These are phyloP conservation scores for Taiozyma onychis DNA, from an alignment of 1,139 yeast genomes.

Conservation along the genomic window DNA sequence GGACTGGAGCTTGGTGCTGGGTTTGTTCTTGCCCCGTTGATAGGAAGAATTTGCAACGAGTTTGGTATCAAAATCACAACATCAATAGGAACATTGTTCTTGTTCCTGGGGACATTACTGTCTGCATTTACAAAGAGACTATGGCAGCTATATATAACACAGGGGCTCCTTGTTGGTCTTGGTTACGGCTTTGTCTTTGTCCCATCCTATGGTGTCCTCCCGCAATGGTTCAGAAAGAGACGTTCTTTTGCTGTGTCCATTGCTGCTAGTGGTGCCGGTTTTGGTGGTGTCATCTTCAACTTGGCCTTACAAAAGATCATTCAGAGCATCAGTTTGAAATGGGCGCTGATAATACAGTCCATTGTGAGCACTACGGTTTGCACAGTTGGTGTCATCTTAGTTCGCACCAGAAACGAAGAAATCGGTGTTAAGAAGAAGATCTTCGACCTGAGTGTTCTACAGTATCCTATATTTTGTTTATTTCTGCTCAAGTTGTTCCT, in stretches of 20 bases:
- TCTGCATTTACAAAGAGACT: conserved; percentile 53
- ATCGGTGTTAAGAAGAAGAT: conserved; percentile 15
- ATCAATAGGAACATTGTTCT: conserved; percentile 12
- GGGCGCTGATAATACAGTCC: conserved; percentile 61
- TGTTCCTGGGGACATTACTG: conserved; percentile 42
- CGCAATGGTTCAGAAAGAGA: conserved; percentile 50
- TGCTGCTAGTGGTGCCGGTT: conserved; percentile 47
- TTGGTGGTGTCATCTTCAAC: conserved; percentile 39
- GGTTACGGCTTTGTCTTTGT: conserved; percentile 52
- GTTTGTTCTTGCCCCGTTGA: conserved; percentile 36
- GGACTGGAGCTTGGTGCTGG: conserved; percentile 58
- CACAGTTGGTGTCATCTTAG: conserved; percentile 31
- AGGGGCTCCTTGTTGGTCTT: conserved; percentile 56
- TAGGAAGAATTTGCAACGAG: conserved; percentile 7
- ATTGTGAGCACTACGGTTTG: conserved; percentile 34
- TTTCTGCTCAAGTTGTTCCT: conserved; percentile 46
- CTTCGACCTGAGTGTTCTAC: conserved; percentile 28
- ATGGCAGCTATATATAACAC: conserved; percentile 60
- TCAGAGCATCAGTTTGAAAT: conserved; percentile 43
- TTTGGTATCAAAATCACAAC: conserved; percentile 10
- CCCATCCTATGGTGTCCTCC: conserved; percentile 45
- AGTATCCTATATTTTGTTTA: conserved; percentile 37
- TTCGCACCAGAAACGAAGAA: conserved; percentile 29
- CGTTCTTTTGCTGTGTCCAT: conserved; percentile 48
- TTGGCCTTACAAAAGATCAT: conserved; percentile 30